Conservation (phyloP, 2,329 filamentous ascomycete genomes). For the Colletotrichum agaves region DNA sequence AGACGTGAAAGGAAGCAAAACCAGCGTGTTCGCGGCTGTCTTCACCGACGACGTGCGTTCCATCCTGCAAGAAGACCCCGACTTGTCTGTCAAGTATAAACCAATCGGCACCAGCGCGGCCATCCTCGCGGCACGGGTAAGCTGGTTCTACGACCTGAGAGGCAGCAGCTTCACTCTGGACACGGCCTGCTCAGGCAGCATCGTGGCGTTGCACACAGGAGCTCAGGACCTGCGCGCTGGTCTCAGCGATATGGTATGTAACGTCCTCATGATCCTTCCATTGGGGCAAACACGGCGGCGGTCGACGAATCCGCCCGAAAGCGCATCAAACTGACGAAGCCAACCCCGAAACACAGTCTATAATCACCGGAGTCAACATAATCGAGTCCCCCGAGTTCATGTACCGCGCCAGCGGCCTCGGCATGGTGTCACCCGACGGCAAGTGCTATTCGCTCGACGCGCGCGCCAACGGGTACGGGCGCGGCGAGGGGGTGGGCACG, state of each 20-base stretch:
- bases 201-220: slow-evolving; percentile 58
- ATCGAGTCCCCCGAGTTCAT: slow-evolving; percentile 38
- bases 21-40: slow-evolving; percentile 22
- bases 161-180: slow-evolving; percentile 61
- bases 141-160: slow-evolving; percentile 53
- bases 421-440: neutral
- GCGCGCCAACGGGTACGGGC: slow-evolving; percentile 22
- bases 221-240: slow-evolving; percentile 41
- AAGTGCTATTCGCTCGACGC: slow-evolving; percentile 22
- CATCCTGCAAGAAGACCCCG: slow-evolving; percentile 38
- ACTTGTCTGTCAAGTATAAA: slow-evolving; percentile 40
- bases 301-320: neutral
- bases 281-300: neutral
- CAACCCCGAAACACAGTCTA: slow-evolving; percentile 30
- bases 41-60: slow-evolving; percentile 10
- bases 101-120: slow-evolving; percentile 56
- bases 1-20: slow-evolving; percentile 9
- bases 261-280: neutral
- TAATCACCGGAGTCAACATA: slow-evolving; percentile 40
- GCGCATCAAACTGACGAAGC: slow-evolving; percentile 4
- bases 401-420: slow-evolving; percentile 28
- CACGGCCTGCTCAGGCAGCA: slow-evolving; percentile 61
- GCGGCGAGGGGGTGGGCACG: slow-evolving; percentile 37
- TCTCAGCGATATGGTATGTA: slow-evolving; percentile 34
- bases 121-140: neutral